Percentiles rank a stretch among this genome's conserved stretches.
Conservation (phyloP, 345 rosid species). For the Citrus sinensis region DVS_A1.0 CM039165.1:30859001-30859500, state of each 20-base stretch:
- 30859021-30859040: no score
- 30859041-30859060: background rate
- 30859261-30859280: slow-evolving; percentile 13
- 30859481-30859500: slow-evolving; percentile 9
- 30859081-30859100: background rate
- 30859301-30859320: background rate
- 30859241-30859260: slow-evolving; percentile 2
- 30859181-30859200: background rate
- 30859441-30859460: slow-evolving; percentile 20
- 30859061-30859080: background rate
- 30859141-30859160: background rate
- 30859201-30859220: background rate
- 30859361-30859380: background rate
- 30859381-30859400: no score
- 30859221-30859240: background rate
- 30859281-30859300: slow-evolving; percentile 24
- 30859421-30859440: slow-evolving; percentile 15
- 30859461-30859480: slow-evolving; percentile 20
- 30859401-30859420: slow-evolving; percentile 2
- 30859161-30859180: background rate
- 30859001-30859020: no score
- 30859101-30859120: background rate
- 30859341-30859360: background rate
- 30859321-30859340: background rate
- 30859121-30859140: background rate